Evolutionary conservation across 371 early-diverging fungal genomes (phyloP).

Genomic region (Rhizomucor pusillus): DNA sequence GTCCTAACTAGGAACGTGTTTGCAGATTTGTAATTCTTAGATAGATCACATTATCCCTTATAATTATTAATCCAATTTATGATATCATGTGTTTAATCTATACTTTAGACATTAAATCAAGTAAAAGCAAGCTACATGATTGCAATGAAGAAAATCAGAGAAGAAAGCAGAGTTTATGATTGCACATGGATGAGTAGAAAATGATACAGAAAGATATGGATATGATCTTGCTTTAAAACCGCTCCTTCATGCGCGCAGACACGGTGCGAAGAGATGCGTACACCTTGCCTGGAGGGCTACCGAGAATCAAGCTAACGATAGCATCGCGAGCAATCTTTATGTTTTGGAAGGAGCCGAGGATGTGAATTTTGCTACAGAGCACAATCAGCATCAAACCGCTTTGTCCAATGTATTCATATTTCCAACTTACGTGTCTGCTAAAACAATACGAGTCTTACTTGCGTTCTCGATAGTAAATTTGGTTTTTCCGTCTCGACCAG

Average conservation of each 20-base stretch:
- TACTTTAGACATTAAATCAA: no score
- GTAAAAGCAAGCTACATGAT: no score
- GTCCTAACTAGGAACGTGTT: no score
- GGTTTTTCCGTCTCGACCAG: conserved; percentile 98
- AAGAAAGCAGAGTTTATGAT: no score
- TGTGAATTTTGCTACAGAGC: conserved; percentile 79
- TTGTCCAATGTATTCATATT: background rate
- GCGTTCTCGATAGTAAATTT: conserved; percentile 93
- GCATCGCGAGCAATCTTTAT: conserved; percentile 98
- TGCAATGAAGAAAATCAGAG: no score
- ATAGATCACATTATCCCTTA: no score
- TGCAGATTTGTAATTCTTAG: no score
- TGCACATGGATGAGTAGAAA: background rate
- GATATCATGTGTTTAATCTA: no score
- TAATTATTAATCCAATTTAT: no score
- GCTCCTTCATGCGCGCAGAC: conserved; percentile 91
- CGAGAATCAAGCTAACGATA: conserved; percentile 93
- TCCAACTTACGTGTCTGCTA: conserved; percentile 88
- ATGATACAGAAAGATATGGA: background rate
- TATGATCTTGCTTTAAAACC: conserved; percentile 62
- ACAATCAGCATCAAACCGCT: background rate
- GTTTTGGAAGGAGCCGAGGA: conserved; percentile 96
- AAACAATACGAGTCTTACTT: conserved; percentile 94
- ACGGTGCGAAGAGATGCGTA: conserved; percentile 89
- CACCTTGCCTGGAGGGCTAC: conserved; percentile 98